Evolutionary conservation across 305 asterid species (phyloP).

Genomic region (Plantago lanceolata): DNA sequence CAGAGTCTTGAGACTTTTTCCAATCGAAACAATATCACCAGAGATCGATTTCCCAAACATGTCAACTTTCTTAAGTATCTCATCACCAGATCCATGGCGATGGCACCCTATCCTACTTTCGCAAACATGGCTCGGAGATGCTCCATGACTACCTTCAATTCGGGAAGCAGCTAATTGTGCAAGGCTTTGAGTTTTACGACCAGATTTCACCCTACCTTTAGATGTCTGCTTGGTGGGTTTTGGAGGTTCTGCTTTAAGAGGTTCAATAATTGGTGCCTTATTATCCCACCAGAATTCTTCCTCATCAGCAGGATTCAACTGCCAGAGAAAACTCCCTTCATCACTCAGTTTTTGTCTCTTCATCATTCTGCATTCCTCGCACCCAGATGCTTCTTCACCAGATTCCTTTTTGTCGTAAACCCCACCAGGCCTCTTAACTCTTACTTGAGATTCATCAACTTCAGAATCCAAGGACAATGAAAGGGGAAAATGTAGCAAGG

Average conservation of each 20-base stretch:
- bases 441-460: slow-evolving; percentile 53
- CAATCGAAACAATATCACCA: slow-evolving; percentile 67
- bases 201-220: slow-evolving; percentile 83
- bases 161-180: slow-evolving; percentile 95
- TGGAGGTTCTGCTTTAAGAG: slow-evolving; percentile 73
- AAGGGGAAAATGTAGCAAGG: slow-evolving; percentile 60
- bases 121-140: slow-evolving; percentile 94
- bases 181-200: slow-evolving; percentile 89
- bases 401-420: slow-evolving; percentile 42
- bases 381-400: slow-evolving; percentile 76
- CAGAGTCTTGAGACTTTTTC: slow-evolving; percentile 67
- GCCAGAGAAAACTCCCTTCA: slow-evolving; percentile 48
- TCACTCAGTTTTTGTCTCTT: slow-evolving; percentile 80
- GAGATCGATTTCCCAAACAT: slow-evolving; percentile 40
- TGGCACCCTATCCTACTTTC: slow-evolving; percentile 75
- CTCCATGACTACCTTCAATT: slow-evolving; percentile 98
- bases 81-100: slow-evolving; percentile 70
- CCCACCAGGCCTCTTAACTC: slow-evolving; percentile 43
- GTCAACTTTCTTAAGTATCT: slow-evolving; percentile 47
- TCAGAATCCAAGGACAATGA: slow-evolving; percentile 43
- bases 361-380: slow-evolving; percentile 88
- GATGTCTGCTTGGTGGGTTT: slow-evolving; percentile 73
- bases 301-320: slow-evolving; percentile 52
- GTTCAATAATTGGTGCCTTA: slow-evolving; percentile 61
- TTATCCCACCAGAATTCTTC: slow-evolving; percentile 89